These are phyloP conservation scores for Kurtzmaniella quercitrusa DNA, from an alignment of 1,139 yeast species.

Conservation along the genomic window DNA sequence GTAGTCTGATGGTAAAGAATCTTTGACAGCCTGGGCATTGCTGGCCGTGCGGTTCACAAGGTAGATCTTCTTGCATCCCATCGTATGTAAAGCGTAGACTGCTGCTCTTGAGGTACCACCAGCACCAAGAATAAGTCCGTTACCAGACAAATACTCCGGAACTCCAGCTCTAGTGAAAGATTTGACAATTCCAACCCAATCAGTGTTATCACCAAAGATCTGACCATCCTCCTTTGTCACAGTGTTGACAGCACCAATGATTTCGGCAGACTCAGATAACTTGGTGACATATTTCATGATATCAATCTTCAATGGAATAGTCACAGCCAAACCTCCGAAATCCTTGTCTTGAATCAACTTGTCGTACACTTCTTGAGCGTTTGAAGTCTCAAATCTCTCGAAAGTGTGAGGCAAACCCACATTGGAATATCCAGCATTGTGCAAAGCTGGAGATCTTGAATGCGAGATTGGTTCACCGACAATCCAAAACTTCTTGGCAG, in stretches of 20 bases:
- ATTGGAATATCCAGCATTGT: slow-evolving; percentile 66
- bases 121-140: slow-evolving; percentile 84
- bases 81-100: slow-evolving; percentile 70
- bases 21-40: slow-evolving; percentile 57
- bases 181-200: slow-evolving; percentile 84
- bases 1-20: slow-evolving; percentile 57
- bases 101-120: slow-evolving; percentile 99
- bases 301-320: slow-evolving; percentile 84
- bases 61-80: slow-evolving; percentile 78
- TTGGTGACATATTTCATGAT: slow-evolving; percentile 63
- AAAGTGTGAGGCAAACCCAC: slow-evolving; percentile 79
- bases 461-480: slow-evolving; percentile 82
- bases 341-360: slow-evolving; percentile 40
- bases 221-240: slow-evolving; percentile 48
- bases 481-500: slow-evolving; percentile 60
- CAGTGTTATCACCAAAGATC: slow-evolving; percentile 86
- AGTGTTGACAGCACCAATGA: slow-evolving; percentile 93
- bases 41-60: slow-evolving; percentile 75
- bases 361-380: slow-evolving; percentile 48
- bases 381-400: slow-evolving; percentile 61
- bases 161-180: slow-evolving; percentile 63
- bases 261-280: slow-evolving; percentile 66
- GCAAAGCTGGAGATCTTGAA: slow-evolving; percentile 85
- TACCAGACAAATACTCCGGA: slow-evolving; percentile 35
- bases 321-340: slow-evolving; percentile 89